Evolutionary conservation across 345 rosid genomes (phyloP).

Genomic region (Eucalyptus globulus): DNA sequence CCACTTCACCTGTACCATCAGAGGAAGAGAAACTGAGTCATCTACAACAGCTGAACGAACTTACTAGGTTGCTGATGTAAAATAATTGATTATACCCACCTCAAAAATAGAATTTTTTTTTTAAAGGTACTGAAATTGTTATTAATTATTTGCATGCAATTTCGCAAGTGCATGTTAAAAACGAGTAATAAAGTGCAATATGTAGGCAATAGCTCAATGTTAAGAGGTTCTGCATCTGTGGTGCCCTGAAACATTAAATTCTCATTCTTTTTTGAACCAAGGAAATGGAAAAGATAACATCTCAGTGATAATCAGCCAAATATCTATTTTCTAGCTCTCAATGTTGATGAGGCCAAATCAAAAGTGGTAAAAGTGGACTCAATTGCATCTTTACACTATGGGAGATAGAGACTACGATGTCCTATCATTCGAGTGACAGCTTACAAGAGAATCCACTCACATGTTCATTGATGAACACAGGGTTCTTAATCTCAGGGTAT

Average conservation of each 20-base stretch:
- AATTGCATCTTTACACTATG: not conserved
- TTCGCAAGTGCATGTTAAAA: not conserved
- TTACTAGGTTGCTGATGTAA: not conserved
- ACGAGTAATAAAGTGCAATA: not conserved
- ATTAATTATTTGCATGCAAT: not conserved
- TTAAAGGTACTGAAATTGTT: not conserved
- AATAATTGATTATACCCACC: not conserved
- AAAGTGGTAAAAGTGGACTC: not conserved
- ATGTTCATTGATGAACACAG: slow-evolving; percentile 72
- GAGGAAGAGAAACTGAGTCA: not conserved
- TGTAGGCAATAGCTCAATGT: not conserved
- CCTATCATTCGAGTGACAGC: not conserved
- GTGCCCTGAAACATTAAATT: not conserved
- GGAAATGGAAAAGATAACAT: not conserved
- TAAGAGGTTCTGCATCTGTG: not conserved
- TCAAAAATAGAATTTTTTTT: not conserved
- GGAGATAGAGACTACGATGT: not conserved
- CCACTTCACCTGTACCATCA: slow-evolving; percentile 70
- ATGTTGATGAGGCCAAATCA: not conserved
- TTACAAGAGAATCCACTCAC: slow-evolving; percentile 22
- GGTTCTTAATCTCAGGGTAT: slow-evolving; percentile 95
- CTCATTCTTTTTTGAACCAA: not conserved
- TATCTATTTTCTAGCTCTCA: not conserved
- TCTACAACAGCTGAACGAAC: not conserved
- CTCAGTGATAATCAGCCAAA: not conserved